These are phyloP conservation scores for Fennellomyces sp. DNA, from an alignment of 371 early-diverging fungal genomes.

Conservation along the genomic window DNA sequence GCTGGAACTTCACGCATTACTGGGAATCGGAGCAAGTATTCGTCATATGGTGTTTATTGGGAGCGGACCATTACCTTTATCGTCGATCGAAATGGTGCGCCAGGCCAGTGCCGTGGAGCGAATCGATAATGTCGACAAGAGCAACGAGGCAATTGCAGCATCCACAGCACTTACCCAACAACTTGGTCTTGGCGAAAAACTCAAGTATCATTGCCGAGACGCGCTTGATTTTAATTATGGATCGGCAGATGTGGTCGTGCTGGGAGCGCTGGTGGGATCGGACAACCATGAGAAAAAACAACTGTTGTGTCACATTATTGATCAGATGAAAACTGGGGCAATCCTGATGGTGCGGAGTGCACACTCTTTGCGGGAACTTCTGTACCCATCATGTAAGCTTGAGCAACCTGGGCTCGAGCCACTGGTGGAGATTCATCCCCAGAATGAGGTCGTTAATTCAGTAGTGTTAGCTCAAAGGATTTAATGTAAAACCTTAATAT, in stretches of 20 bases:
- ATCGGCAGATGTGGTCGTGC: slow-evolving; percentile 32
- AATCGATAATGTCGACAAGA: slow-evolving; percentile 32
- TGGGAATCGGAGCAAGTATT: slow-evolving; percentile 26
- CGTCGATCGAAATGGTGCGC: slow-evolving; percentile 36
- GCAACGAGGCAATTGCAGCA: slow-evolving; percentile 21
- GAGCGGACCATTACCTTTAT: slow-evolving; percentile 47
- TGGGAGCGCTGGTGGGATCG: slow-evolving; percentile 39
- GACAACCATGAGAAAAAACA: slow-evolving; percentile 22
- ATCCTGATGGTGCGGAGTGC: slow-evolving; percentile 37
- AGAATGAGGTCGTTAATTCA: slow-evolving; percentile 41
- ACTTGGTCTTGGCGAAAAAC: slow-evolving; percentile 16
- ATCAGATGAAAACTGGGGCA: slow-evolving; percentile 30
- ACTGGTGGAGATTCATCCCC: slow-evolving; percentile 28
- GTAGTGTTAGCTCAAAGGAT: slow-evolving; percentile 21
- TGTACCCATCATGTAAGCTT: slow-evolving; percentile 31
- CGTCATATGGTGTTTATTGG: slow-evolving; percentile 37
- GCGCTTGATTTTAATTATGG: slow-evolving; percentile 19
- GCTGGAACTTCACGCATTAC: slow-evolving; percentile 36
- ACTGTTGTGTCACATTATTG: slow-evolving; percentile 17
- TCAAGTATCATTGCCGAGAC: slow-evolving; percentile 17
- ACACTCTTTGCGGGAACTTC: slow-evolving; percentile 33
- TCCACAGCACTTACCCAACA: slow-evolving; percentile 14
- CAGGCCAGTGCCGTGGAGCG: neutral
- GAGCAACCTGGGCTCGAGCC: slow-evolving; percentile 27
- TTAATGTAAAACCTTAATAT: neutral